Evolutionary conservation across 2,329 filamentous ascomycete genomes (phyloP).

Genomic region (Fusarium stilboides): DNA sequence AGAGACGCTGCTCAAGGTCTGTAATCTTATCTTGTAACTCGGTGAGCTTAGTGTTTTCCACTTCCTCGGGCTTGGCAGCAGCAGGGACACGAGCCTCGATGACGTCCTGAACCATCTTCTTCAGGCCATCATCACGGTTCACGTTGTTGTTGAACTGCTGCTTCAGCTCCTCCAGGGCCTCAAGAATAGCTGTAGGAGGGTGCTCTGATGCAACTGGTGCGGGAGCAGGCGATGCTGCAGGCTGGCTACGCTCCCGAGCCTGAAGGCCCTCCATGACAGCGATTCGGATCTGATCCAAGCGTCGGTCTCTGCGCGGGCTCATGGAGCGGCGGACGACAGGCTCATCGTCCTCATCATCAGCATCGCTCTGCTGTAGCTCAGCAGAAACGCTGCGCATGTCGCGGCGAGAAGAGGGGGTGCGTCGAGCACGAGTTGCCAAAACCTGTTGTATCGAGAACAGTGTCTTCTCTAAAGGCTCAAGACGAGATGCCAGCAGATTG

Average conservation of each 20-base stretch:
- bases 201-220: constrained; percentile 22
- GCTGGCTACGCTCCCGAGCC: constrained; percentile 64
- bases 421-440: constrained; percentile 71
- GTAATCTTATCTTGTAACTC: constrained; percentile 73
- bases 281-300: constrained; percentile 84
- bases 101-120: constrained; percentile 74
- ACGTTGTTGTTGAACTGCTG: constrained; percentile 58
- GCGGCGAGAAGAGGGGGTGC: constrained; percentile 69
- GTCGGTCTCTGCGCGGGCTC: constrained; percentile 84
- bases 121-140: constrained; percentile 66
- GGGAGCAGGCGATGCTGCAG: constrained; percentile 50
- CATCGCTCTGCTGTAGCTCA: constrained; percentile 86
- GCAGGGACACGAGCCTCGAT: constrained; percentile 71
- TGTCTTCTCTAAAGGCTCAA: constrained; percentile 86
- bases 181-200: constrained; percentile 66
- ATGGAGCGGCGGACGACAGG: constrained; percentile 75
- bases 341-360: constrained; percentile 93
- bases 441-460: constrained; percentile 82
- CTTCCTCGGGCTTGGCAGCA: constrained; percentile 65
- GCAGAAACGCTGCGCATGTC: constrained; percentile 77
- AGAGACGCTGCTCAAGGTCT: constrained; percentile 72
- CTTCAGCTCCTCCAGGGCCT: constrained; percentile 77
- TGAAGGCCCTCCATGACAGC: constrained; percentile 82
- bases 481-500: constrained; percentile 79
- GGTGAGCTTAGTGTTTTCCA: constrained; percentile 67